Evolutionary conservation across 2,329 filamentous ascomycete species (phyloP).

Genomic region (Mycosphaerella sp.): DNA sequence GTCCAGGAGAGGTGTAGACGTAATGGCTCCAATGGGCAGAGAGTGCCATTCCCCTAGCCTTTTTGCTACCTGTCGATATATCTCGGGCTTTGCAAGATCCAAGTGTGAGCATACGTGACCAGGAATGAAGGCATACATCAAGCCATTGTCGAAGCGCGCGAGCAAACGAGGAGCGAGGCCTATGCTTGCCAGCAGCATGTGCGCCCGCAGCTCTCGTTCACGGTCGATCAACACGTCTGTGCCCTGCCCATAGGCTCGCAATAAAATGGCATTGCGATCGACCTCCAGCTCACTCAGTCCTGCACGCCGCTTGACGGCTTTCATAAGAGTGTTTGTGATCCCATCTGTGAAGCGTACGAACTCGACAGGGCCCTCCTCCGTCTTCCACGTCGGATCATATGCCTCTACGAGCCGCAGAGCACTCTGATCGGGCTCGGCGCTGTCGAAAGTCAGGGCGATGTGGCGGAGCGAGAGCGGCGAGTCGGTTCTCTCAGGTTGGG

Average conservation of each 20-base stretch:
- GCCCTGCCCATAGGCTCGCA: conserved; percentile 89
- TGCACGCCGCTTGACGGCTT: conserved; percentile 63
- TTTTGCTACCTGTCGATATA: conserved; percentile 78
- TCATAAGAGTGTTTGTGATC: conserved; percentile 90
- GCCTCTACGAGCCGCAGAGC: conserved; percentile 73
- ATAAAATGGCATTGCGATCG: conserved; percentile 77
- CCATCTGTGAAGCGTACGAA: conserved; percentile 93
- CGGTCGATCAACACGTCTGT: conserved; percentile 95
- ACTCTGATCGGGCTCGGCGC: conserved; percentile 68
- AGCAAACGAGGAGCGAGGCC: conserved; percentile 80
- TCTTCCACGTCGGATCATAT: conserved; percentile 76
- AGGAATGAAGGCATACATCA: conserved; percentile 86
- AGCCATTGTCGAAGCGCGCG: conserved; percentile 89
- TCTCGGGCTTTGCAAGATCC: conserved; percentile 67
- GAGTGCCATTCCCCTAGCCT: conserved; percentile 87
- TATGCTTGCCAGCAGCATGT: conserved; percentile 78
- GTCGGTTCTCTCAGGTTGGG: conserved; percentile 27
- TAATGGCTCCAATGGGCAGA: conserved; percentile 51
- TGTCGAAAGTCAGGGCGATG: conserved; percentile 74
- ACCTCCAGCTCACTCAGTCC: conserved; percentile 69
- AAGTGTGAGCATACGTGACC: conserved; percentile 73
- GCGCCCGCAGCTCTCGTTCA: conserved; percentile 60
- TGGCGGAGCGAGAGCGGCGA: conserved; percentile 37
- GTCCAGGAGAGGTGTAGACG: conserved; percentile 33
- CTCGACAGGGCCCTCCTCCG: conserved; percentile 65